Evolutionary conservation across 331 rosid genomes (phyloP).

Genomic region (Erythrophleum ivorense): DNA sequence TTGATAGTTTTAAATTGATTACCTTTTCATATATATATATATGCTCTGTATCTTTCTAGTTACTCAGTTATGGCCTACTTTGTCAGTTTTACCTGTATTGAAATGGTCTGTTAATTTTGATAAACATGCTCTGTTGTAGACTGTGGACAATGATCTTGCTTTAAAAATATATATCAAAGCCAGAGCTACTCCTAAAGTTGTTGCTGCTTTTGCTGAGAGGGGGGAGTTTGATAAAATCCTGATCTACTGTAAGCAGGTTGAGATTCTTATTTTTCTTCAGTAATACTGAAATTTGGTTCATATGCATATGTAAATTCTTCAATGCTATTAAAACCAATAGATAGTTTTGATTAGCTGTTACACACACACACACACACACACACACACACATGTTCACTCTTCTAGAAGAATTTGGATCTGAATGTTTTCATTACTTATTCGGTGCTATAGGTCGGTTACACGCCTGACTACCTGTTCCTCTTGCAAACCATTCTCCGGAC

Average conservation of each 20-base stretch:
- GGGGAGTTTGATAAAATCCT: conserved; percentile 92
- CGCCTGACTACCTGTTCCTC: conserved; percentile 96
- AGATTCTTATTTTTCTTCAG: conserved; percentile 26
- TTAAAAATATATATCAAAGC: conserved; percentile 89
- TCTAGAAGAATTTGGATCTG: conserved; percentile 34
- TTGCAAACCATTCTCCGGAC: conserved; percentile 97
- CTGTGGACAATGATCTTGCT: conserved; percentile 87
- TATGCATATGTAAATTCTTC: background rate
- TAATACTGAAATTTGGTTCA: conserved; percentile 34
- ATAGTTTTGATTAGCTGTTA: conserved; percentile 21
- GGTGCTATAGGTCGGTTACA: conserved; percentile 85
- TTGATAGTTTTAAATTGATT: conserved; percentile 24
- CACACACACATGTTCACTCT: background rate
- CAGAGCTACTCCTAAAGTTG: conserved; percentile 90
- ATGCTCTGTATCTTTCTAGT: conserved; percentile 13
- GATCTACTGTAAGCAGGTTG: conserved; percentile 88
- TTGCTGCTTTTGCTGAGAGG: conserved; percentile 91
- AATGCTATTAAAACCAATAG: background rate
- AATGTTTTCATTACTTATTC: conserved; percentile 41
- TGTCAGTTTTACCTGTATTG: conserved; percentile 4
- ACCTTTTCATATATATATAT: background rate
- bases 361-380: background rate
- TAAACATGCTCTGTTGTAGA: conserved; percentile 50
- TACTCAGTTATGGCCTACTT: background rate
- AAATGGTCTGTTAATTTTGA: conserved; percentile 36